Evolutionary conservation across 106 monocot genomes (phyloP), one percentile per base, ranked within the genome.

Genomic region (Agapanthus africanus): DNA sequence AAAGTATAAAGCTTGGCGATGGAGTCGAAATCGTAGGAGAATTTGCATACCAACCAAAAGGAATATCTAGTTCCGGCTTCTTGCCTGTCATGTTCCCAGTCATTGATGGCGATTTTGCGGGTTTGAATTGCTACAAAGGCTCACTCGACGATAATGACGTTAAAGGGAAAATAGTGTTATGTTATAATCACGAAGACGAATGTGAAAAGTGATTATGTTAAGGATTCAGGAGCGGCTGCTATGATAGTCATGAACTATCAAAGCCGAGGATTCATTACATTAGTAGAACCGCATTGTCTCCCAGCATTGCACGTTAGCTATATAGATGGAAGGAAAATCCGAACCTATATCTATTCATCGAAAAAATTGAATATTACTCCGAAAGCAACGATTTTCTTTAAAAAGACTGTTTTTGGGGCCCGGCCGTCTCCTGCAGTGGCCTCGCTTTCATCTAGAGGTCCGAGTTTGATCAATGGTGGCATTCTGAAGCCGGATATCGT

Each of bases 391-490:
- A 57, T 86, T 30, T n/a, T 56, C 16, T 77, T 70, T 57, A 47
- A 70, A 22, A 67, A 38, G 18, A 86, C 82, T 2, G n/a, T 33
- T 10, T 76, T 72, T n/a, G 76, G 72, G 1, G 26, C 39, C 1
- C 37, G 26, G 0, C 63, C 39, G 15, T 61, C 72, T 11, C 74
- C 77, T 1, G 67, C 77, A 0, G 71, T 79, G 0, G 76, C 86
- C 3, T 30, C 72, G 6, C 82, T 86, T 76, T 86, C 86, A 19
- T 70, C 82, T 0, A 50, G 86, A n/a, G 86, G 86, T 0, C 86
- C 86, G 35, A 67, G 70, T 41, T 0, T 3, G n/a, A 25, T 40
- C 21, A 79, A 65, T 25, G 70, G 42, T 15, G 82, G 79, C 21
- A 35, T 85, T 19, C 40, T 80, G 13, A 84, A 80, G 74, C 84